A percentile compares a stretch with the other conserved stretches of the same genome.
These are phyloP conservation scores for Letharia lupina DNA, from an alignment of 495 filamentous ascomycete genomes.

Conservation along the genomic window DNA sequence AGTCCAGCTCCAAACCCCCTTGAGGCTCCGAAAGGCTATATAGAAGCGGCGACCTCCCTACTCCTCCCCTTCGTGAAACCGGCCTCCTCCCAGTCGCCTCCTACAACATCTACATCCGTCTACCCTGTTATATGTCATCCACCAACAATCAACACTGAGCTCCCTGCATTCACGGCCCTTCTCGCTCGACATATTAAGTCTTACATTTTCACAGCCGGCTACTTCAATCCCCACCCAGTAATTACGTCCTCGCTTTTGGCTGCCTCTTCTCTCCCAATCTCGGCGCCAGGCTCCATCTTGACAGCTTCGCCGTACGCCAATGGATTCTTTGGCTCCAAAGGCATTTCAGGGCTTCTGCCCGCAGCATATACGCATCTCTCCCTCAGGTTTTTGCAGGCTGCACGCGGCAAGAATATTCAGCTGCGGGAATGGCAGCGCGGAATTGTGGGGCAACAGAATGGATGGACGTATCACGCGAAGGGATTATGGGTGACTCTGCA, in stretches of 20 bases:
- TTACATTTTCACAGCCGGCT: slow-evolving; percentile 96
- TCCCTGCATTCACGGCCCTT: slow-evolving; percentile 66
- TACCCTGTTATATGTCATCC: slow-evolving; percentile 54
- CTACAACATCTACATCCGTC: slow-evolving; percentile 55
- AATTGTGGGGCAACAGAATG: slow-evolving; percentile 65
- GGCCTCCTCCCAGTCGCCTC: slow-evolving; percentile 26
- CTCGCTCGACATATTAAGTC: slow-evolving; percentile 58
- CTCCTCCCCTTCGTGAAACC: slow-evolving; percentile 58
- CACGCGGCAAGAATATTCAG: slow-evolving; percentile 54
- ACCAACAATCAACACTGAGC: slow-evolving; percentile 61
- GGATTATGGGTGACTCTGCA: slow-evolving; percentile 80
- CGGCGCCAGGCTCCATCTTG: slow-evolving; percentile 69
- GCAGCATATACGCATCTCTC: slow-evolving; percentile 85
- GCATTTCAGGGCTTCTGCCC: slow-evolving; percentile 82
- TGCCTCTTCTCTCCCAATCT: slow-evolving; percentile 35
- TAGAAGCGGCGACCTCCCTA: slow-evolving; percentile 54
- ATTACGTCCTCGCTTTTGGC: slow-evolving; percentile 67
- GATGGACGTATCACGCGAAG: slow-evolving; percentile 98
- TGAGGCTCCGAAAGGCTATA: slow-evolving; percentile 56
- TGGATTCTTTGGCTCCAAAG: slow-evolving; percentile 85
- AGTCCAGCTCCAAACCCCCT: slow-evolving; percentile 70
- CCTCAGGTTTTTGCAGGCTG: slow-evolving; percentile 64
- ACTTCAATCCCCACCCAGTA: slow-evolving; percentile 88
- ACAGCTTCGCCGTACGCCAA: slow-evolving; percentile 94
- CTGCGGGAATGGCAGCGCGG: slow-evolving; percentile 86